Evolutionary conservation across 805 yeast genomes (phyloP), one percentile per base, ranked within the genome.

Genomic region (Ogataea philodendri): DNA sequence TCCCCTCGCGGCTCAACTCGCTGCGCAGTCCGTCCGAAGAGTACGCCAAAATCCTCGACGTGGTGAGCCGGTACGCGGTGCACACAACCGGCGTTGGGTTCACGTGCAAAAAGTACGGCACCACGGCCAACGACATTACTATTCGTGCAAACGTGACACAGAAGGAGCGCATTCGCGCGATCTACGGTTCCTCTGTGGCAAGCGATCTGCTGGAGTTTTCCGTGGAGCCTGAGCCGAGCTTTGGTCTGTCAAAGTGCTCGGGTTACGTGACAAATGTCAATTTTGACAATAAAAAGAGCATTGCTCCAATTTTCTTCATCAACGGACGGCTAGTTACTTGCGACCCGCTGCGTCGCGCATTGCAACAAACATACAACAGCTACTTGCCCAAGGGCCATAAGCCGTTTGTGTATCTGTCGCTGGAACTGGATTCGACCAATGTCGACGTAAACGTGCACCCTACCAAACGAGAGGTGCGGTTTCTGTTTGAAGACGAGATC

Each of bases 371-470:
- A 0, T 88, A 78, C 52, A 67, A 78, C 13, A 60, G 72, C 3
- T 84, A 74, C 53, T 59, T 90, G 13, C 96, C 97, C 1, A 84
- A 81, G 47, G 94, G 94, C 0, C 68, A 67, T 27, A 76, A 70
- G 46, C 82, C 95, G 0, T 93, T 93, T 54, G 69, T 85, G 1
- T 93, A 88, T 58, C 40, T 93, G 34, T 69, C 84, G 30, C 55
- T 93, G n/a, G 64, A 65, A 13, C 76, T 93, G 2, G 65, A 69
- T 15, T 84, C 96, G 1, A 62, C 61, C 21, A 79, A 81, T 42
- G 69, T 93, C 6, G 98, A 93, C 57, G 97, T 93, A 10, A 93
- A 93, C 55, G 81, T 93, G 9, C 98, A 93, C 54, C 98, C 98
- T 0, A 90, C 97, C 0, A 93, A 93, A 49, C 71, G 90, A 40